A percentile compares a stretch with the other conserved stretches of the same genome.
phyloP scores from a whole-genome alignment of 129 eudicot species.

The Dittrichia graveolens region DNA sequence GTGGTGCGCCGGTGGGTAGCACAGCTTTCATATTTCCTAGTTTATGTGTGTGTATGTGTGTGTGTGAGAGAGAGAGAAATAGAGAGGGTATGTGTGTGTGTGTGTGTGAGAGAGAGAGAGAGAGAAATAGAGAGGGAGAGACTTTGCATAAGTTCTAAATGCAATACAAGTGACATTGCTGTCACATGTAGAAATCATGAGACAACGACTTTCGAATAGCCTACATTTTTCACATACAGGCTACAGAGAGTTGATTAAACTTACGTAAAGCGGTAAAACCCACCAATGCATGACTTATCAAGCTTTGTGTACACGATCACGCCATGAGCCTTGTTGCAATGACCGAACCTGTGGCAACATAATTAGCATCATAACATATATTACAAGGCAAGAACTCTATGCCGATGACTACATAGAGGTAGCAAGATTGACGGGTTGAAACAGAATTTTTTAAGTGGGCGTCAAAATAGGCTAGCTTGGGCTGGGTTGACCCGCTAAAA shows the following conservation, averaged over 20 bases:
- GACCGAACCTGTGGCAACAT: constrained; percentile 54
- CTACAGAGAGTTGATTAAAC: background rate
- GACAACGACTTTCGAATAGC: background rate
- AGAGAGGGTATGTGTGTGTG: too few relatives aligned
- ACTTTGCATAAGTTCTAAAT: background rate
- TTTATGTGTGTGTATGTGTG: too few relatives aligned
- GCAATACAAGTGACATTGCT: background rate
- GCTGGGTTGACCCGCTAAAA: background rate
- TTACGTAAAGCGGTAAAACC: background rate
- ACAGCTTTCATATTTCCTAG: too few relatives aligned
- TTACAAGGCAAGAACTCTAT: background rate
- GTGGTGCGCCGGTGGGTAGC: too few relatives aligned
- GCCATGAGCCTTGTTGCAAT: constrained; percentile 96
- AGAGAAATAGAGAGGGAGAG: too few relatives aligned
- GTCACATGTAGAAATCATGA: background rate
- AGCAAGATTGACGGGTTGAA: background rate
- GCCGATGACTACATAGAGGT: background rate
- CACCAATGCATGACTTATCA: constrained; percentile 21
- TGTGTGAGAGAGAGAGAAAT: too few relatives aligned
- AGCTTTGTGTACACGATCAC: constrained; percentile 70
- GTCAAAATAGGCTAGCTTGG: background rate
- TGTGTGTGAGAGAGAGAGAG: too few relatives aligned
- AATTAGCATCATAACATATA: background rate
- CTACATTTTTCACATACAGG: background rate
- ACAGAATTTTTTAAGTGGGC: background rate